A percentile compares a stretch with the other conserved stretches of the same genome.
Evolutionary conservation across 495 filamentous ascomycete species (phyloP).

Genomic region (Poronia punctata): DNA sequence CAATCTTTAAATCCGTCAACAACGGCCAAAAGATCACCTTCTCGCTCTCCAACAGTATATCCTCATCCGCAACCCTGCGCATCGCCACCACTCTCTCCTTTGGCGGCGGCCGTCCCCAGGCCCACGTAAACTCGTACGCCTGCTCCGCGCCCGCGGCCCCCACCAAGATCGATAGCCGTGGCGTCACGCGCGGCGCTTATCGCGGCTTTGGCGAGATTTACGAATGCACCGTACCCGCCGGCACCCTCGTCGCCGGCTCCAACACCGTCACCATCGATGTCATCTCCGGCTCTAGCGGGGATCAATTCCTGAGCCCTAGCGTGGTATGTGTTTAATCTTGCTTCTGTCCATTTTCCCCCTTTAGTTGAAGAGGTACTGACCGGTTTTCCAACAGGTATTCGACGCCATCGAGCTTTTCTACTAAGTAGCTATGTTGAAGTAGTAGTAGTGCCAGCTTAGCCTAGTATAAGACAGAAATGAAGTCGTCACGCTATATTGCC

Average conservation of each 20-base stretch:
- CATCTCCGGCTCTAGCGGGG: constrained; percentile 44
- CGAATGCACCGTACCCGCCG: constrained; percentile 38
- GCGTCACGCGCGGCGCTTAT: constrained; percentile 50
- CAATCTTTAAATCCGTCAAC: constrained; percentile 26
- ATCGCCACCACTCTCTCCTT: constrained; percentile 25
- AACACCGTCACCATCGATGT: constrained; percentile 50
- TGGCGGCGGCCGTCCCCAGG: constrained; percentile 21
- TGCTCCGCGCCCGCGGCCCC: constrained; percentile 19
- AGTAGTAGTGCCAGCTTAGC: not conserved
- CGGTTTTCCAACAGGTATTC: constrained; percentile 26
- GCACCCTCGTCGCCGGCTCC: constrained; percentile 37
- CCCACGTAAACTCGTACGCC: constrained; percentile 22
- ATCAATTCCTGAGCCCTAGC: constrained; percentile 43
- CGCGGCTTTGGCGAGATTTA: constrained; percentile 47
- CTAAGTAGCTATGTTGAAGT: not conserved
- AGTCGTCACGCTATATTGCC: too few species aligned
- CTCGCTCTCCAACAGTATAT: constrained; percentile 17
- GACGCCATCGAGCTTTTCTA: constrained; percentile 43
- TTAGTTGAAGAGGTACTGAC: constrained; percentile 7
- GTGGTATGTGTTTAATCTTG: constrained; percentile 47
- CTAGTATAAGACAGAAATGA: not conserved
- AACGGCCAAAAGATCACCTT: constrained; percentile 27
- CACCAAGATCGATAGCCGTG: constrained; percentile 41
- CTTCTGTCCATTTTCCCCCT: not conserved
- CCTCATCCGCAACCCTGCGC: constrained; percentile 15